phyloP scores from a whole-genome alignment of 2,329 filamentous ascomycete species.

The Apiospora saccharicola region DNA sequence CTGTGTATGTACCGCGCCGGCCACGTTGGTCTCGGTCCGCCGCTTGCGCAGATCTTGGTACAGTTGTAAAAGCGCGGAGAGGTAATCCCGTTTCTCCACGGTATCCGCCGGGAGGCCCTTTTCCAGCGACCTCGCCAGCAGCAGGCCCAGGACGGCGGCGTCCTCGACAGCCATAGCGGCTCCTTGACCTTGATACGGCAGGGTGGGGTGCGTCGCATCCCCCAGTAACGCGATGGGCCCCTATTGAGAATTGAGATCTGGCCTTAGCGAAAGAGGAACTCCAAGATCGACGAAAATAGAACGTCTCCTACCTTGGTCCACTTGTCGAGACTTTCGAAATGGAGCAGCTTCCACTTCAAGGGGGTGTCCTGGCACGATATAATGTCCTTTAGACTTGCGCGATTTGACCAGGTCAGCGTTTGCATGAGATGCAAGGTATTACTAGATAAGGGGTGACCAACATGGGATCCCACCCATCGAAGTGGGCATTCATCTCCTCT shows the following conservation, averaged over 20 bases:
- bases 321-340: constrained; percentile 11
- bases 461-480: constrained; percentile 23
- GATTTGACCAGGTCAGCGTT: not conserved
- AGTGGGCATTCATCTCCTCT: constrained; percentile 20
- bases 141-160: constrained; percentile 33
- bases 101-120: not conserved
- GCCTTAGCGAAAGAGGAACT: not conserved
- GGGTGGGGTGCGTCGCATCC: constrained; percentile 30
- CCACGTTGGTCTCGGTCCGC: constrained; percentile 13
- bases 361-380: not conserved
- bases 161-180: constrained; percentile 39
- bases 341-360: constrained; percentile 24
- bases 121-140: constrained; percentile 37
- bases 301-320: not conserved
- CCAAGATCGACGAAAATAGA: not conserved
- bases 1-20: not conserved
- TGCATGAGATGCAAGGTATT: not conserved
- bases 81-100: not conserved
- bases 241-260: not conserved
- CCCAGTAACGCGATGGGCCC: constrained; percentile 3
- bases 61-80: not conserved
- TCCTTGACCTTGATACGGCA: constrained; percentile 38
- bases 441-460: not conserved
- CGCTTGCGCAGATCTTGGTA: constrained; percentile 21
- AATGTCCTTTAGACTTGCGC: constrained; percentile 12